phyloP scores from a whole-genome alignment of 2,329 filamentous ascomycete genomes.

The Aspergillus sp. region DNA sequence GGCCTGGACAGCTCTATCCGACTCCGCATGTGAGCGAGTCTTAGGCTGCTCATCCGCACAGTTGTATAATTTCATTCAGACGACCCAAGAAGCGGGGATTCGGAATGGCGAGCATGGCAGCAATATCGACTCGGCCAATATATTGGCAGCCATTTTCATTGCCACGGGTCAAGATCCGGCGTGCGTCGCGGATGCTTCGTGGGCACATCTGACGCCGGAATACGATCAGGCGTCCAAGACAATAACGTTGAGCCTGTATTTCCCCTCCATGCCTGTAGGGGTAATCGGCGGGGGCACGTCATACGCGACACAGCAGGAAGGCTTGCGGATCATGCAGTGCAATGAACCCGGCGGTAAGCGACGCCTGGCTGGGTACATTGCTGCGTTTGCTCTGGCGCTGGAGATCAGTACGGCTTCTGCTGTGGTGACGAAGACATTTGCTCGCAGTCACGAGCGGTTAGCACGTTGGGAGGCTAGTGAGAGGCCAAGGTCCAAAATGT shows the following conservation, averaged over 20 bases:
- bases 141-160: conserved; percentile 28
- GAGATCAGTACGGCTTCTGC: conserved; percentile 28
- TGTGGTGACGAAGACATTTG: conserved; percentile 23
- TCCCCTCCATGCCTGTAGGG: conserved; percentile 31
- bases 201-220: conserved; percentile 26
- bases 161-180: conserved; percentile 29
- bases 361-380: conserved; percentile 29
- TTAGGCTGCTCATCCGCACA: conserved; percentile 20
- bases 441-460: conserved; percentile 23
- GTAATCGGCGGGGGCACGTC: conserved; percentile 28
- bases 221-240: conserved; percentile 22
- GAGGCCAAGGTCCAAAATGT: background rate
- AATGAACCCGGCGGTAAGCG: conserved; percentile 25
- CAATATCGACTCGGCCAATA: conserved; percentile 24
- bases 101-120: conserved; percentile 23
- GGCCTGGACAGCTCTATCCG: conserved; percentile 27
- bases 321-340: conserved; percentile 27
- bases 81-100: conserved; percentile 19
- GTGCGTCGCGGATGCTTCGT: conserved; percentile 23
- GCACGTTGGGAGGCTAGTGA: background rate
- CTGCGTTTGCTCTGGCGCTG: conserved; percentile 29
- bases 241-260: conserved; percentile 26
- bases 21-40: conserved; percentile 19
- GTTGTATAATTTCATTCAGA: conserved; percentile 14
- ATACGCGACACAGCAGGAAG: conserved; percentile 29